phyloP scores from a whole-genome alignment of 2,329 filamentous ascomycete species.

The Penicillium freii region DNA sequence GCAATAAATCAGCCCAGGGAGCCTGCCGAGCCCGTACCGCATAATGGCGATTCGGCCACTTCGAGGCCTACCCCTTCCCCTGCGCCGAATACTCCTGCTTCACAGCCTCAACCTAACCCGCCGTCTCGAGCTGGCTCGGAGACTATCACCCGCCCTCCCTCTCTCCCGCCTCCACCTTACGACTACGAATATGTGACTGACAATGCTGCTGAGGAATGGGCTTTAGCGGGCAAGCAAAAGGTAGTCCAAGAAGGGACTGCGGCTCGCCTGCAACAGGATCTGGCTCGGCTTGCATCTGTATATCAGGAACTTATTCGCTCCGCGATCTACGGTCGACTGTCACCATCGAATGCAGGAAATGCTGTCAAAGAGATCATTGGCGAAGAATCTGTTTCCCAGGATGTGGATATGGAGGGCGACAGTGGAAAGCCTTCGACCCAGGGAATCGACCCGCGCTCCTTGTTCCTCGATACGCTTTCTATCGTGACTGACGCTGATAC shows the following conservation, averaged over 20 bases:
- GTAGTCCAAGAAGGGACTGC: slow-evolving; percentile 65
- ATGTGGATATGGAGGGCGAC: slow-evolving; percentile 48
- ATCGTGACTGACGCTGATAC: slow-evolving; percentile 73
- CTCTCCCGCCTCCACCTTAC: slow-evolving; percentile 49
- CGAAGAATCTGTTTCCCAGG: slow-evolving; percentile 50
- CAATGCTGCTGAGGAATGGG: slow-evolving; percentile 66
- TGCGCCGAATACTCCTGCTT: slow-evolving; percentile 19
- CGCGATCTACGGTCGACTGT: slow-evolving; percentile 66
- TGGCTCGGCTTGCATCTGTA: slow-evolving; percentile 65
- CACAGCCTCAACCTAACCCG: slow-evolving; percentile 21
- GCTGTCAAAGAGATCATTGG: slow-evolving; percentile 73
- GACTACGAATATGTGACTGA: slow-evolving; percentile 75
- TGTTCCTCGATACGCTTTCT: slow-evolving; percentile 81
- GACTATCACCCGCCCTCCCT: slow-evolving; percentile 16
- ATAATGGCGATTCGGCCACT: slow-evolving; percentile 27
- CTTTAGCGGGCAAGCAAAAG: slow-evolving; percentile 62
- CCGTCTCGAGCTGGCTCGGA: slow-evolving; percentile 22
- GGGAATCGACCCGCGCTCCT: slow-evolving; percentile 60
- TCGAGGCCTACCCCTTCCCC: slow-evolving; percentile 22
- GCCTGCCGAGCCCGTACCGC: slow-evolving; percentile 27
- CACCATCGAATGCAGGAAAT: slow-evolving; percentile 66
- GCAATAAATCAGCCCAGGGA: slow-evolving; percentile 30
- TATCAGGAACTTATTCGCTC: slow-evolving; percentile 84
- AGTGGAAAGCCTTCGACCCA: slow-evolving; percentile 37
- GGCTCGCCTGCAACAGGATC: slow-evolving; percentile 66